Evolutionary conservation across 2,329 filamentous ascomycete genomes (phyloP), one percentile per base, ranked within the genome.

Genomic region (Tolypocladium tundrense): DNA sequence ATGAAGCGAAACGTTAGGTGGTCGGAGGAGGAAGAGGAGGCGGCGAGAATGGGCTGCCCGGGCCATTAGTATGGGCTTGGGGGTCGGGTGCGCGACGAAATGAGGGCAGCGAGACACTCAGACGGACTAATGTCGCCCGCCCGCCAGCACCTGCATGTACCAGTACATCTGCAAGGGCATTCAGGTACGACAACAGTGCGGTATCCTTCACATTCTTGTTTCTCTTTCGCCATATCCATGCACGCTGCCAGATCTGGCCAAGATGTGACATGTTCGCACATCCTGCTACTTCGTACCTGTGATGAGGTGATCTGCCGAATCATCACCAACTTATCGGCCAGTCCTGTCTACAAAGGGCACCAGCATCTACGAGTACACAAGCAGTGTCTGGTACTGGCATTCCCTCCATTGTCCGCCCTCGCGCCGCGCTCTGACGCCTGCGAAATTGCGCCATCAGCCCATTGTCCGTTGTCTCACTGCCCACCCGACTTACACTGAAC

Each of bases 1-100:
- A 60, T 61, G 60, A 65, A 62, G 58, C 59, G 59, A 62, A 62
- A 57, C 55, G 59, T 60, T 61, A 57, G 53, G 41, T 57, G 13
- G 40, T 55, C 31, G 9, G 41, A 35, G 54, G 53, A 40, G 56
- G 60, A 60, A 51, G 53, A 51, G 48, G 48, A 31, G 45, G 45
- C 13, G 45, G 10, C 35, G 37, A n/a, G 33, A 33, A 55, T 21
- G 48, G 48, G 48, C 31, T 35, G 31, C 16, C 31, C 31, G 10
- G 31, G 48, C 48, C 31, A 21, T 52, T 52, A 21, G n/a, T 52
- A 52, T 51, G 48, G 48, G 33, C 1, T 35, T 51, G 19, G 48
- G 45, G 45, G 19, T 14, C 37, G 16, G 39, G 39, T 40, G 14
- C 6, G 39, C 31, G 19, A 8, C 31, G 48, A 52, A 37, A 52